Conservation (phyloP, 805 yeast species). For the Candida hispaniensis region DNA sequence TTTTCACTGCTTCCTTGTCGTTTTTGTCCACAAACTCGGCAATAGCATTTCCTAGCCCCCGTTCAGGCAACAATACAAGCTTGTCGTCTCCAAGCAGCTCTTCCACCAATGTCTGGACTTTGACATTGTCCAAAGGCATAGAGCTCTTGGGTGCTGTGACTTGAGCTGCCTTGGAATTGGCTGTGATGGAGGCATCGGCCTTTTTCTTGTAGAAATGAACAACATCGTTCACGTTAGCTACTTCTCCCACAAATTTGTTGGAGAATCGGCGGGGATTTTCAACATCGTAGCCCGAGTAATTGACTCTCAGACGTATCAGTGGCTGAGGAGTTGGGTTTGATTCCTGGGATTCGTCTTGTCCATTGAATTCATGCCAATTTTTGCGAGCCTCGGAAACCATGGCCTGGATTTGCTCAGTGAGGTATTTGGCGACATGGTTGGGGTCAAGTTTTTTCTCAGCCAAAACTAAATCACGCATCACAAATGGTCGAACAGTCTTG, state of each 20-base stretch:
- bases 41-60: constrained; percentile 64
- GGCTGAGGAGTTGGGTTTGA: constrained; percentile 59
- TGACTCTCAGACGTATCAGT: constrained; percentile 69
- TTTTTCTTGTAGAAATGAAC: constrained; percentile 54
- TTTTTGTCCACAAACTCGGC: constrained; percentile 68
- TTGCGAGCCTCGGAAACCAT: constrained; percentile 50
- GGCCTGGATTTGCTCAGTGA: constrained; percentile 53
- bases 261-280: constrained; percentile 87
- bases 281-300: constrained; percentile 81
- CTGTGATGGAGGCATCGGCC: constrained; percentile 20
- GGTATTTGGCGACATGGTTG: constrained; percentile 49
- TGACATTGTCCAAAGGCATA: constrained; percentile 34
- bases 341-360: constrained; percentile 16
- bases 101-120: constrained; percentile 53
- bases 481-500: constrained; percentile 71
- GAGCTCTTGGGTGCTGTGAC: constrained; percentile 19
- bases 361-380: constrained; percentile 35
- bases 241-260: constrained; percentile 77
- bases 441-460: constrained; percentile 47
- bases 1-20: constrained; percentile 57
- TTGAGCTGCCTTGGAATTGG: not conserved
- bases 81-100: constrained; percentile 52
- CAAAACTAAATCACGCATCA: constrained; percentile 54
- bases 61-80: constrained; percentile 59
- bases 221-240: constrained; percentile 86